Evolutionary conservation across 1,139 yeast genomes (phyloP).

Genomic region (Cylindricascospora bacillispora): DNA sequence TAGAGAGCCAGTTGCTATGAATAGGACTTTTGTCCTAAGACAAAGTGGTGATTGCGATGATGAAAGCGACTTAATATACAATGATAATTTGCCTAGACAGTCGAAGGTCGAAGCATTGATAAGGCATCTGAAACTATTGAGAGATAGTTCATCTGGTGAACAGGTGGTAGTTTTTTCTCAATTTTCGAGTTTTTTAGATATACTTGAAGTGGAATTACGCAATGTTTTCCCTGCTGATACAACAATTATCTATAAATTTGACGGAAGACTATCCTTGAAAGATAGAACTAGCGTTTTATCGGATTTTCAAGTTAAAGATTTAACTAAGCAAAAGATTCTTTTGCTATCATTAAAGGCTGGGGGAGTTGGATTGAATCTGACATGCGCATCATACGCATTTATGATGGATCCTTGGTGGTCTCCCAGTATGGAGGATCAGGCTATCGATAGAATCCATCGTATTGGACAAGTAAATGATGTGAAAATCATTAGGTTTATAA

Average conservation of each 20-base stretch:
- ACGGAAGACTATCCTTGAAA: conserved; percentile 61
- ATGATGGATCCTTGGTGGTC: conserved; percentile 99
- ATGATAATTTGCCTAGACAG: conserved; percentile 31
- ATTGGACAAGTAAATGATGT: conserved; percentile 75
- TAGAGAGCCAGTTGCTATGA: conserved; percentile 15
- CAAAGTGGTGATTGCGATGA: conserved; percentile 5
- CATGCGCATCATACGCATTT: conserved; percentile 75
- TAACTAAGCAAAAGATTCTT: conserved; percentile 39
- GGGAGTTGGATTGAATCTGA: conserved; percentile 86
- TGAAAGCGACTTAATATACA: conserved; percentile 11
- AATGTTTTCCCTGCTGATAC: conserved; percentile 9
- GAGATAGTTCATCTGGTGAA: conserved; percentile 45
- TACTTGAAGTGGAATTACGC: conserved; percentile 50
- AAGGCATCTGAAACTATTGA: conserved; percentile 41
- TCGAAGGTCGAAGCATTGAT: conserved; percentile 67
- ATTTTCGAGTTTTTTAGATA: conserved; percentile 71
- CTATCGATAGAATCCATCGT: conserved; percentile 86
- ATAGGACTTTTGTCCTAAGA: conserved; percentile 14
- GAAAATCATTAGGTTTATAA: conserved; percentile 65
- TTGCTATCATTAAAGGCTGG: conserved; percentile 82
- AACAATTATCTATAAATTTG: conserved; percentile 43
- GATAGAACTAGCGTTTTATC: conserved; percentile 53
- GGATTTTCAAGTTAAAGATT: conserved; percentile 34
- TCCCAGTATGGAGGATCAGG: conserved; percentile 87
- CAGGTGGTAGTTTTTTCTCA: conserved; percentile 86